Evolutionary conservation across 2,329 filamentous ascomycete species (phyloP).

Genomic region (Gaeumannomyces tritici): DNA sequence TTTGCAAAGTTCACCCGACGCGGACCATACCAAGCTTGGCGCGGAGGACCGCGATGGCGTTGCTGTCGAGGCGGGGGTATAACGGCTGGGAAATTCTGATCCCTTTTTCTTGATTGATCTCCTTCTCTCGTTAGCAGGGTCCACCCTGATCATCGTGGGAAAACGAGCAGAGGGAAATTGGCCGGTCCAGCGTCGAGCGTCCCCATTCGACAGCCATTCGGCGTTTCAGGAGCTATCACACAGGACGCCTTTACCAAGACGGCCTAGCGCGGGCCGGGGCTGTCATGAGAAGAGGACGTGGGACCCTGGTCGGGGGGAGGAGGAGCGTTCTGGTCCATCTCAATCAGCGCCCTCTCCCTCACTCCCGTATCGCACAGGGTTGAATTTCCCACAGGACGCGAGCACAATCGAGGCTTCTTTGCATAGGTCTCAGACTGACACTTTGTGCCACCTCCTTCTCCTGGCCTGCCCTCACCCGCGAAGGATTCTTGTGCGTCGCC

Average conservation of each 20-base stretch:
- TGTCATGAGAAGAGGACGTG: background rate
- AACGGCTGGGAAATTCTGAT: background rate
- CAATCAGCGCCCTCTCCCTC: background rate
- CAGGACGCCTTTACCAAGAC: background rate
- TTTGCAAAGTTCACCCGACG: background rate
- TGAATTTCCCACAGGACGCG: no score
- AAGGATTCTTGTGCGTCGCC: background rate
- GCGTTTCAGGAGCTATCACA: conserved; percentile 4
- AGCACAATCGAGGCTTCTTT: no score
- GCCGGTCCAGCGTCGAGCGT: background rate
- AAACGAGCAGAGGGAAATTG: conserved; percentile 5
- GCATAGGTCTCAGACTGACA: background rate
- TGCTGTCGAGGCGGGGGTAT: background rate
- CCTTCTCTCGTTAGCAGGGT: background rate
- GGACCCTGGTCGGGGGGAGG: background rate
- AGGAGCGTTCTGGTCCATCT: background rate
- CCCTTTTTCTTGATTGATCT: background rate
- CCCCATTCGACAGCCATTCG: conserved; percentile 1
- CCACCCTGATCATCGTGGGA: no score
- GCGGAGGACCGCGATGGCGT: background rate
- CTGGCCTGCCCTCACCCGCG: no score
- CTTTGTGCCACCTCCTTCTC: background rate
- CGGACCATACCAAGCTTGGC: background rate
- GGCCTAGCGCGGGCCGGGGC: background rate
- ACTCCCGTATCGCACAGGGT: background rate